Conservation (phyloP, 2,329 filamentous ascomycete species). For the Ascochyta pisi region DNA sequence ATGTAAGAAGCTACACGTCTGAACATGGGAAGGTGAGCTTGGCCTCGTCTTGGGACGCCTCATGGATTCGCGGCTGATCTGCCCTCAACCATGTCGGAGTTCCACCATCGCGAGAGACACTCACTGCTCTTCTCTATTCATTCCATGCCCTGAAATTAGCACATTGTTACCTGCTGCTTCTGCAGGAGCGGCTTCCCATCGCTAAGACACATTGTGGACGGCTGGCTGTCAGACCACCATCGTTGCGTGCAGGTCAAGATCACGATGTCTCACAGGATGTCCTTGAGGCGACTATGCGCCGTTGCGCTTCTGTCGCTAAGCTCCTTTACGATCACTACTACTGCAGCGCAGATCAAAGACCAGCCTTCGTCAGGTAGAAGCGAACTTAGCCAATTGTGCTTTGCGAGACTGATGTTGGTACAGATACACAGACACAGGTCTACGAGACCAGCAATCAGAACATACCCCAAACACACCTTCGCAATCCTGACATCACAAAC, state of each 20-base stretch:
- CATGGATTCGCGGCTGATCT: constrained; percentile 22
- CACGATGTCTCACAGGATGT: constrained; percentile 6
- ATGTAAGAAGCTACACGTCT: constrained; percentile 1
- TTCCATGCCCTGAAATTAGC: constrained; percentile 14
- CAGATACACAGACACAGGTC: constrained; percentile 11
- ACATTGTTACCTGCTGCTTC: constrained; percentile 19
- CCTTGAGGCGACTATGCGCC: constrained; percentile 6
- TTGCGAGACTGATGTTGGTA: constrained; percentile 6
- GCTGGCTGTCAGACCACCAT: neutral
- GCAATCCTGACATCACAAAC: neutral
- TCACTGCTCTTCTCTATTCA: constrained; percentile 8
- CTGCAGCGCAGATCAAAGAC: constrained; percentile 5
- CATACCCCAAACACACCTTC: constrained; percentile 9
- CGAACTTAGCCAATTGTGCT: neutral
- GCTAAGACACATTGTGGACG: neutral
- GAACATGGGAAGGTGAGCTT: constrained; percentile 20
- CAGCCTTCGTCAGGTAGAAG: constrained; percentile 15
- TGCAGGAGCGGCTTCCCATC: constrained; percentile 15
- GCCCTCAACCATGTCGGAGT: constrained; percentile 17
- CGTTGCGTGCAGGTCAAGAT: neutral
- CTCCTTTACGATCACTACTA: constrained; percentile 12
- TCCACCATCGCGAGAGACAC: constrained; percentile 2
- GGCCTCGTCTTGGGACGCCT: constrained; percentile 22
- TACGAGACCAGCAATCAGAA: constrained; percentile 27
- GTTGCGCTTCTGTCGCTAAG: constrained; percentile 10